Base-by-base conservation (phyloP, 805 yeast species). In the Yarrowia bubula region DNA sequence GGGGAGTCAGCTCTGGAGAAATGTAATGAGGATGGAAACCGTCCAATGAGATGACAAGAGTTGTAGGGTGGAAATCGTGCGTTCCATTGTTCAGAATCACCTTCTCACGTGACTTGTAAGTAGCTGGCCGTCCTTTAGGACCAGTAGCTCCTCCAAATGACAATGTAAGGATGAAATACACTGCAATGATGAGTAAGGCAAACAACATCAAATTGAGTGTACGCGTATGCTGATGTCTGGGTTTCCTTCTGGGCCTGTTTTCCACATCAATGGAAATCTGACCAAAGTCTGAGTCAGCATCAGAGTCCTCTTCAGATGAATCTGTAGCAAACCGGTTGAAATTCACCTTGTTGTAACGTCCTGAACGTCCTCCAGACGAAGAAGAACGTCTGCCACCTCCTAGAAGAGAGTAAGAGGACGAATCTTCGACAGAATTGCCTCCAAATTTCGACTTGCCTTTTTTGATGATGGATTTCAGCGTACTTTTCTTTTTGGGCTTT, bases 11-110 rank as follows among this genome's bases (percentile, higher is more conserved):
- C 17, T 79, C 76, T 6, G 81, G 70, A 2, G 87, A 85, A 11
- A 92, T 83, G 73, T 91, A 89, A 71, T 90, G 93, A 2, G 98
- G 98, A 72, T 92, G 96, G 74, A 92, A 88, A 9, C 97, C 97
- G 74, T 90, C 97, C 33, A 93, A 75, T 0, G 97, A 90, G 1
- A 92, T 79, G 51, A 92, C 73, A 1, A 92, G 76, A 1, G 97
- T 92, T 8, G 96, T 85, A n/a, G 95, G 89, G 70, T 86, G 78
- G 74, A 86, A 90, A 2, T 77, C 77, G 68, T 83, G 85, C 0
- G 96, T 87, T 1, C 90, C 88, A 72, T 90, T 90, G 41, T 78
- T 74, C 2, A 67, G 31, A 17, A 55, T 22, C 15, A 28, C 11
- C 38, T 55, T 55, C 18, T 39, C 46, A 11, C 61, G 37, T 2